A percentile compares a stretch with the other conserved stretches of the same genome.
These are phyloP conservation scores for Tulasnella calospora DNA, from an alignment of 768 basidiomycete genomes.

Conservation along the genomic window DNA sequence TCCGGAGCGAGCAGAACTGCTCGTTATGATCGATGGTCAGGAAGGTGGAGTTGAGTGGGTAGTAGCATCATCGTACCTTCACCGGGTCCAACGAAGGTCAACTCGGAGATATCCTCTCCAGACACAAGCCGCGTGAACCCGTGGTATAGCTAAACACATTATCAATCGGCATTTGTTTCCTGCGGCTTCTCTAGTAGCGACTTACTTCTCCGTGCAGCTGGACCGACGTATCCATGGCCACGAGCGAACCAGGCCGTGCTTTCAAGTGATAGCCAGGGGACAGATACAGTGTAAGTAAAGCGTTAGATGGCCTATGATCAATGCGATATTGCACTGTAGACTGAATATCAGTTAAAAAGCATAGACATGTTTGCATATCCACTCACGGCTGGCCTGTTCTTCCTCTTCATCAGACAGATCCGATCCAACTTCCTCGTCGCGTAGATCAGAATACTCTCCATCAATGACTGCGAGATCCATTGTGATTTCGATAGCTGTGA, in stretches of 20 bases:
- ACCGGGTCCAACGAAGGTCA: conserved; percentile 30
- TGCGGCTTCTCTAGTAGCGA: not conserved
- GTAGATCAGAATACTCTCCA: not conserved
- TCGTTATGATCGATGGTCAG: not conserved
- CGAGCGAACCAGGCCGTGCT: conserved; percentile 38
- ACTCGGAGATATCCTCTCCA: conserved; percentile 32
- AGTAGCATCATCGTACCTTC: conserved; percentile 12
- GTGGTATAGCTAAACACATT: not conserved
- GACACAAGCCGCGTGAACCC: conserved; percentile 35
- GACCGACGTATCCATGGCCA: conserved; percentile 37
- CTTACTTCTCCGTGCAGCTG: conserved; percentile 36
- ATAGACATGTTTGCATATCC: not conserved
- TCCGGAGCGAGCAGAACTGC: conserved; percentile 38
- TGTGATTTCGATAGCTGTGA: not conserved
- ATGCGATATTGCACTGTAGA: conserved; percentile 32
- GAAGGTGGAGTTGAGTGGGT: not conserved
- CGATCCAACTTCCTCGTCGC: not conserved
- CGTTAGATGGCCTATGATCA: conserved; percentile 38
- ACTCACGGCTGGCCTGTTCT: not conserved
- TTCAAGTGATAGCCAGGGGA: conserved; percentile 36
- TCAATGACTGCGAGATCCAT: not conserved
- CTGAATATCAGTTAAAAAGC: not conserved
- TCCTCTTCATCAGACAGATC: not conserved
- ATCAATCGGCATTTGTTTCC: not conserved
- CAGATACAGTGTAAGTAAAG: conserved; percentile 34